Percentiles rank a stretch among this genome's conserved stretches.
Evolutionary conservation across 345 rosid genomes (phyloP).

Genomic region (Cardamine occulta): DNA sequence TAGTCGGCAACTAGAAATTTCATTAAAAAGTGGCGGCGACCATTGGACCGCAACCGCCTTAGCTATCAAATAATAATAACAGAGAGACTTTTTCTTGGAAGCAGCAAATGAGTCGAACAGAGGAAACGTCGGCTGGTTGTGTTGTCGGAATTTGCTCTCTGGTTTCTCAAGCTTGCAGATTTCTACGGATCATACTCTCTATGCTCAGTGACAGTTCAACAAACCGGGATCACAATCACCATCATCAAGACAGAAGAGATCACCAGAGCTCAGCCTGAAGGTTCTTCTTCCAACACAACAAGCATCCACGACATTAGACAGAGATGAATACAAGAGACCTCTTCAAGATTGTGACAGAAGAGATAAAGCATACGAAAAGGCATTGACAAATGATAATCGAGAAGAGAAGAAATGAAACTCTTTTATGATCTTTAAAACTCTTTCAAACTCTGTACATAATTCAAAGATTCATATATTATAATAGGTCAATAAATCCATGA

Average conservation of each 20-base stretch:
- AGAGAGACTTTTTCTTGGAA: constrained; percentile 3
- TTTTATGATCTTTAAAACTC: not conserved
- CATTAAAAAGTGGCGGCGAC: not conserved
- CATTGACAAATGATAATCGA: not conserved
- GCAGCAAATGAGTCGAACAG: constrained; percentile 36
- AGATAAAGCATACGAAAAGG: not conserved
- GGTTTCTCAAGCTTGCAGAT: constrained; percentile 36
- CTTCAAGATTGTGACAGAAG: constrained; percentile 2
- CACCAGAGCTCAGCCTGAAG: constrained; percentile 20
- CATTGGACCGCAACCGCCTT: not conserved
- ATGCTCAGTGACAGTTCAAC: constrained; percentile 17
- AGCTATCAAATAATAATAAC: not conserved
- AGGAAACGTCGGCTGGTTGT: constrained; percentile 40
- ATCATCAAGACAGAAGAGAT: constrained; percentile 14
- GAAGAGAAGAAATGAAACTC: not conserved
- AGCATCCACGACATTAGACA: not conserved
- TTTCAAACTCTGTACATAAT: constrained; percentile 37
- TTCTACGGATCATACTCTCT: constrained; percentile 37
- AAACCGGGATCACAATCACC: not conserved
- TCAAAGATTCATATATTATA: constrained; percentile 31
- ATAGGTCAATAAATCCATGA: constrained; percentile 27
- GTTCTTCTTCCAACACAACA: not conserved
- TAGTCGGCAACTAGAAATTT: not conserved
- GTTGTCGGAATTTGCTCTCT: constrained; percentile 38
- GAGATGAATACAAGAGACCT: not conserved